Percentiles rank a stretch among this genome's conserved stretches.
phyloP scores from a whole-genome alignment of 257 asterid species.

The Nicotiana tabacum region DNA sequence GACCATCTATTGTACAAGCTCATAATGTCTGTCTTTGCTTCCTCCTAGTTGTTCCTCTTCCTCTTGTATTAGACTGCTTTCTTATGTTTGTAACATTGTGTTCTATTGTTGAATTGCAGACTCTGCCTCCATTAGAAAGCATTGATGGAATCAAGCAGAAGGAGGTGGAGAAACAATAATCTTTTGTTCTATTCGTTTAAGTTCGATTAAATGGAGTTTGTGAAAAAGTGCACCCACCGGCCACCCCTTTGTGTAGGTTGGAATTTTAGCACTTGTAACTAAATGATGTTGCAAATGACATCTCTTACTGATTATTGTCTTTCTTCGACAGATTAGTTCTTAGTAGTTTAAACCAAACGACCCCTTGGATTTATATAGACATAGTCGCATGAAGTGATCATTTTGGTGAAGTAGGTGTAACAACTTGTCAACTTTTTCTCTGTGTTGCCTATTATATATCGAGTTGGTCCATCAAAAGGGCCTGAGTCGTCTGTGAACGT shows the following conservation, averaged over 20 bases:
- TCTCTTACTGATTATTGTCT: neutral
- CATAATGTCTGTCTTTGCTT: neutral
- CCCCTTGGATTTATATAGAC: neutral
- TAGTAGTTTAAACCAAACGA: neutral
- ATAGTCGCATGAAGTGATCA: neutral
- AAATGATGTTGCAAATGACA: neutral
- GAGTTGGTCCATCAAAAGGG: no score
- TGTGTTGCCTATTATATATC: no score
- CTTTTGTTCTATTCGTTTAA: neutral
- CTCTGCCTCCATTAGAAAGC: slow-evolving; percentile 29
- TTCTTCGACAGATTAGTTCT: neutral
- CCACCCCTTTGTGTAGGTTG: neutral
- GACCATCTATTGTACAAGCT: neutral
- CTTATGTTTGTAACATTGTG: neutral
- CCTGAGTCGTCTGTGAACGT: no score
- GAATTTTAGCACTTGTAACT: neutral
- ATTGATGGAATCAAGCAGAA: slow-evolving; percentile 19
- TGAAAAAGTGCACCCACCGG: neutral
- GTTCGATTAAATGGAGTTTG: neutral
- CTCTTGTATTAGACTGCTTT: neutral
- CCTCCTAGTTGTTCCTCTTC: neutral
- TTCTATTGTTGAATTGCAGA: slow-evolving; percentile 24
- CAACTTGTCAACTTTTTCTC: no score
- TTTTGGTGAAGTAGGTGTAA: no score
- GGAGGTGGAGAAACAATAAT: slow-evolving; percentile 21